Conservation (phyloP, 352 stramenopile species). For the Blastocystis hominis region DNA sequence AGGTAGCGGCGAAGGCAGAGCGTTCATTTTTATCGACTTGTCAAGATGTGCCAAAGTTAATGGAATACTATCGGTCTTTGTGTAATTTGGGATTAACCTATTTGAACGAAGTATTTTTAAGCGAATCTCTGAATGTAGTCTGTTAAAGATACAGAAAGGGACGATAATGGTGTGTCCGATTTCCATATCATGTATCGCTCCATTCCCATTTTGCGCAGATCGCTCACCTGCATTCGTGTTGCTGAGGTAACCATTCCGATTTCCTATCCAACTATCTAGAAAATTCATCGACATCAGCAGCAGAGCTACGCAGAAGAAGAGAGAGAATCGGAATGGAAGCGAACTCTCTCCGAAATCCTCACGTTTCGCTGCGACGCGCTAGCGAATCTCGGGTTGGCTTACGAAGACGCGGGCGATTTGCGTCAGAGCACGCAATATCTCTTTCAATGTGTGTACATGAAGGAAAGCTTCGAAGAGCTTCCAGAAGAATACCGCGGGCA, state of each 20-base stretch:
- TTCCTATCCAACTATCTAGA: background rate
- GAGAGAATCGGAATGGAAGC: background rate
- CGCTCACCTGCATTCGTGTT: background rate
- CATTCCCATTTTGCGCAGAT: slow-evolving; percentile 10
- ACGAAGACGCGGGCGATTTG: slow-evolving; percentile 30
- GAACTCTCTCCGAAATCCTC: background rate
- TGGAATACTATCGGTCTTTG: slow-evolving; percentile 49
- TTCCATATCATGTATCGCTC: slow-evolving; percentile 43
- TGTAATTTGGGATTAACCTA: slow-evolving; percentile 35
- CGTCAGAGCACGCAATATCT: slow-evolving; percentile 44
- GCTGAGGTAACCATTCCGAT: background rate
- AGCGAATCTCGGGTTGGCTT: slow-evolving; percentile 3
- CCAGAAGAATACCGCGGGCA: background rate
- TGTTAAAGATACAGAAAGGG: background rate
- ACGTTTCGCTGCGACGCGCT: slow-evolving; percentile 7
- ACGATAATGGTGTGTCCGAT: slow-evolving; percentile 4
- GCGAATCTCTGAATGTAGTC: background rate
- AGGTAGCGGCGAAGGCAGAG: background rate
- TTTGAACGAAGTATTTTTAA: slow-evolving; percentile 5
- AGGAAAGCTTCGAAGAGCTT: slow-evolving; percentile 11
- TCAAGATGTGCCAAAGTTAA: background rate
- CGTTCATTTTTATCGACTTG: background rate
- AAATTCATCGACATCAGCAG: background rate
- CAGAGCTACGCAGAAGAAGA: background rate
- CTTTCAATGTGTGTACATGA: slow-evolving; percentile 34